Evolutionary conservation across 2,329 filamentous ascomycete genomes (phyloP).

Genomic region (Rhynchosporium secalis): DNA sequence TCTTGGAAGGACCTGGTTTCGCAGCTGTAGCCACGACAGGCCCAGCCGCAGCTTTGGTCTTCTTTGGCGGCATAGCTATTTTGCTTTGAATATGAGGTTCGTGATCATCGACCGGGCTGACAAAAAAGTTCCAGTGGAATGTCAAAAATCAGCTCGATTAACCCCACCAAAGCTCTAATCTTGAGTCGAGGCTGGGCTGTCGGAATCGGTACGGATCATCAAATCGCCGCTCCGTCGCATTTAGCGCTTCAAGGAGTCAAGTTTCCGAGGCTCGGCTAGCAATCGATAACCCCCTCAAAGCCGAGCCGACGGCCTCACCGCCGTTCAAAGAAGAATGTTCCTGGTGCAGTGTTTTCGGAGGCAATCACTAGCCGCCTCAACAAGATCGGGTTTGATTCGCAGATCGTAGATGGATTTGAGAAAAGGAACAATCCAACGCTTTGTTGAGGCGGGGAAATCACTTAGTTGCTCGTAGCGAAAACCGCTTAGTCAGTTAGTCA

Average conservation of each 20-base stretch:
- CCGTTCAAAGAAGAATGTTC: neutral
- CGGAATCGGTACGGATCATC: neutral
- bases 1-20: conserved; percentile 22
- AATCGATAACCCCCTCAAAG: neutral
- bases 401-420: neutral
- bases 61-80: conserved; percentile 34
- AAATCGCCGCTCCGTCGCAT: neutral
- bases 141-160: neutral
- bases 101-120: neutral
- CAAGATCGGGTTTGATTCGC: conserved; percentile 7
- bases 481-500: neutral
- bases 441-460: neutral
- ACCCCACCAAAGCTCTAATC: conserved; percentile 11
- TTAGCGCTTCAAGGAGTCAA: neutral
- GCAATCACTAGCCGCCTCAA: neutral
- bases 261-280: conserved; percentile 3
- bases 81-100: conserved; percentile 7
- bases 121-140: conserved; percentile 8
- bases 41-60: conserved; percentile 28
- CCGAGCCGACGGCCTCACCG: neutral
- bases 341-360: neutral
- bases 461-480: conserved; percentile 10
- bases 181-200: neutral
- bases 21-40: conserved; percentile 30
- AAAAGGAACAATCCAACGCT: neutral